phyloP scores from a whole-genome alignment of 2,329 filamentous ascomycete species.

The Dactylonectria estremocensis region DNA sequence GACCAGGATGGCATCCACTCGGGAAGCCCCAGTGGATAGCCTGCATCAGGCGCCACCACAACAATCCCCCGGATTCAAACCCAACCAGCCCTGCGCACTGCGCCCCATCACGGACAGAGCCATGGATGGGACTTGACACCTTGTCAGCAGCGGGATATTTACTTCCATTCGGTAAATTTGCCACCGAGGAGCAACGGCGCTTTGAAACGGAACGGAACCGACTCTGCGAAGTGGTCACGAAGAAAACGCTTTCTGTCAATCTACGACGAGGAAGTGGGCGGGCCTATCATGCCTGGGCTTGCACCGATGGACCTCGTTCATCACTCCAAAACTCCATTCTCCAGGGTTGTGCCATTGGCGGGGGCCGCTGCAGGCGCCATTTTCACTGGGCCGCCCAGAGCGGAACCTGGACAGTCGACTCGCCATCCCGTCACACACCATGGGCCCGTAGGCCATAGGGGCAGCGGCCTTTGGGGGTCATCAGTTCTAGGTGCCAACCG shows the following conservation, averaged over 20 bases:
- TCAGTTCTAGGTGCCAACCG: constrained; percentile 32
- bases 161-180: constrained; percentile 8
- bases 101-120: constrained; percentile 37
- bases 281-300: constrained; percentile 25
- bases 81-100: constrained; percentile 44
- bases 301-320: constrained; percentile 38
- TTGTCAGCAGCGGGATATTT: constrained; percentile 28
- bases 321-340: constrained; percentile 20
- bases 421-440: constrained; percentile 23
- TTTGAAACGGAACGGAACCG: constrained; percentile 17
- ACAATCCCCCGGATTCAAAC: constrained; percentile 49
- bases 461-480: constrained; percentile 29
- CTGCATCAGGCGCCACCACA: constrained; percentile 50
- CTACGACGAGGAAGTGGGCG: constrained; percentile 4
- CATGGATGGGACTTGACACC: constrained; percentile 22
- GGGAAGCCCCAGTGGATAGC: constrained; percentile 51
- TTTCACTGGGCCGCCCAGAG: constrained; percentile 31
- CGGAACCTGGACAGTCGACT: constrained; percentile 28
- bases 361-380: constrained; percentile 43
- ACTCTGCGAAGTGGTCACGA: constrained; percentile 22
- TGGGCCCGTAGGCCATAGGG: constrained; percentile 37
- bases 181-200: constrained; percentile 10
- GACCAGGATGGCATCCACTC: constrained; percentile 51
- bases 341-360: constrained; percentile 34
- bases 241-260: not conserved